Base-by-base conservation (phyloP, 2,329 filamentous ascomycete genomes). In the Corynespora cassiicola region DNA sequence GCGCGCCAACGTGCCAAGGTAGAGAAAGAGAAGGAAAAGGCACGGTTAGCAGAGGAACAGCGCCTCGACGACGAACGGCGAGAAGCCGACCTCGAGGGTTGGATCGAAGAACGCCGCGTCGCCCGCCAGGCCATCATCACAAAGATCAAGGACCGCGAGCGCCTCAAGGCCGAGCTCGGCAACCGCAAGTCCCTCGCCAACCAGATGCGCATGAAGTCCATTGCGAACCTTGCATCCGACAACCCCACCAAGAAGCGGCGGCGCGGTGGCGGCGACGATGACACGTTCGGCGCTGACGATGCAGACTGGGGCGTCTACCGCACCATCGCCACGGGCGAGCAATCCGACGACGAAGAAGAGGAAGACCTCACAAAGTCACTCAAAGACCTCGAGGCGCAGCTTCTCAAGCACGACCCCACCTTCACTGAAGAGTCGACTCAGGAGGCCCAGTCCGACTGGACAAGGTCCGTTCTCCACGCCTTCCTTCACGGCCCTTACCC, bases 221-320 rank as follows among this genome's bases (percentile, higher is more conserved):
- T 99, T 42, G 94, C 94, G 43, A 96, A 96, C 61, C 84, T 99
- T 2, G 94, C 94, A 3, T 91, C 92, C 0, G 94, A 99, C 67
- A 85, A 82, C 5, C 90, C 92, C 0, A 72, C 71, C 6, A 90
- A 91, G 66, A 95, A 96, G 69, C 82, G 92, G 39, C 79, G 90
- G 10, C 84, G 91, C 12, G 90, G 90, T 6, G 88, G 87, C 6
- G 88, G 86, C 4, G 92, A 97, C 63, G 94, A 99, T 58, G 94
- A 99, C 64, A 90, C 89, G 44, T 99, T 99, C 63, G 94, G 94
- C 39, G 91, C 91, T 32, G 92, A 99, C 66, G 94, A 99, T 61
- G 91, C 95, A 40, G 94, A 99, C 68, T 99, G 94, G 94, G 90
- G 90, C 41, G 90, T 99, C 10, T 99, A 99, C 70, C 86, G 94